Conservation (phyloP, 768 basidiomycete species). For the Lactifluus rugatus region DNA sequence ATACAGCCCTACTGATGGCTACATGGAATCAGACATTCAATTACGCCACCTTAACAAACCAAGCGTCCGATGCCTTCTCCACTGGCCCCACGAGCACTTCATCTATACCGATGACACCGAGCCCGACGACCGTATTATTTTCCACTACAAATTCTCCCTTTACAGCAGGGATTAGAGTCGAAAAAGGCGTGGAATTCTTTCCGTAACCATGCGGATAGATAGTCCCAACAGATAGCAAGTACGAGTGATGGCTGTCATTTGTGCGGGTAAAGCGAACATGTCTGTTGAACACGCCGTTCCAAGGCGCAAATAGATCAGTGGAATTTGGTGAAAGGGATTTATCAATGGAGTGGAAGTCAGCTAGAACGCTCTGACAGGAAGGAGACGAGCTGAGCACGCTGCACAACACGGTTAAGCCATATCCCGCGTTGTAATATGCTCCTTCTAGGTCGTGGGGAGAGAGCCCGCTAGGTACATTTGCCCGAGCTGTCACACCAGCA, state of each 20-base stretch:
- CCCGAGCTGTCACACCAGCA: too few species aligned
- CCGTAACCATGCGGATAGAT: conserved; percentile 11
- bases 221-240: background rate
- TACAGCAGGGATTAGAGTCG: background rate
- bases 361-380: too few species aligned
- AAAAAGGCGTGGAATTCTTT: conserved; percentile 7
- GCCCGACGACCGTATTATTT: background rate
- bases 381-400: too few species aligned
- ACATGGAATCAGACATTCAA: too few species aligned
- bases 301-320: too few species aligned
- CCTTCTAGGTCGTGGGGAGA: background rate
- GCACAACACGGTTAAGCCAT: too few species aligned
- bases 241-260: too few species aligned
- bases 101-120: background rate
- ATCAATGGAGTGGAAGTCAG: too few species aligned
- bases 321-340: too few species aligned
- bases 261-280: too few species aligned
- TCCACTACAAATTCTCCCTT: background rate
- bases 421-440: background rate
- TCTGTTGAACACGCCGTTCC: too few species aligned
- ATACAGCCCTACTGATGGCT: background rate
- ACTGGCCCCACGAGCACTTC: background rate
- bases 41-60: conserved; percentile 1
- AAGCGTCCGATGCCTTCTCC: background rate
- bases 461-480: too few species aligned